Evolutionary conservation across 1,284 basidiomycete species (phyloP), one percentile per base, ranked within the genome.

Genomic region (Fomitiporia mediterranea): DNA sequence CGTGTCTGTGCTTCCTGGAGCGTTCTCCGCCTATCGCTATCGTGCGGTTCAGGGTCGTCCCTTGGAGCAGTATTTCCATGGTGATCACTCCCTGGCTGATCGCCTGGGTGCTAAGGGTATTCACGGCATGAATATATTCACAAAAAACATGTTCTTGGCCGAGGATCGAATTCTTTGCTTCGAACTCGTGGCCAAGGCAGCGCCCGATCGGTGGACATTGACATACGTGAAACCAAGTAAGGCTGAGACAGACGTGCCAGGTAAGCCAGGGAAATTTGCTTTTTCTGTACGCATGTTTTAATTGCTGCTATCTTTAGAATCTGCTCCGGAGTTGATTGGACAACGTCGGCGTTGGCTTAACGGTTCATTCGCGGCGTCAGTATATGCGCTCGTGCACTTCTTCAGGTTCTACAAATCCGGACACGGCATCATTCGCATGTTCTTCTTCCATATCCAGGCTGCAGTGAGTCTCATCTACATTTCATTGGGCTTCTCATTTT

Each of bases 91-190:
- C 0, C 74, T 95, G 66, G 94, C 95, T 17, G 92, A 94, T 63
- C 85, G 94, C 55, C 81, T 98, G 35, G 96, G 95, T 17, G 79
- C 86, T 40, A 97, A 98, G 74, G 96, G 95, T 73, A 89, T 97
- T 56, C 87, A 97, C 63, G 93, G 94, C 34, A 98, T 98, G 96
- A 89, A 89, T 70, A 99, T 99, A 66, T 98, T 98, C 75, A 95
- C 91, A 34, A 91, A 91, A 74, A 95, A 94, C 76, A 95, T 91
- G 89, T 91, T 91, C 75, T 84, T 98, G 70, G 94, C 93, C 52
- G 93, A 95, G 72, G 93, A 95, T 79, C 89, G 89, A 75, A 98
- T 98, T 62, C 78, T 98, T 32, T 98, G 95, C 72, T 98, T 98
- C 72, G 95, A 98, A 72, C 78, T 98, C 46, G 95, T 95, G 21